Base-by-base conservation (phyloP, 305 asterid species). In the Rubia balearica region DNA sequence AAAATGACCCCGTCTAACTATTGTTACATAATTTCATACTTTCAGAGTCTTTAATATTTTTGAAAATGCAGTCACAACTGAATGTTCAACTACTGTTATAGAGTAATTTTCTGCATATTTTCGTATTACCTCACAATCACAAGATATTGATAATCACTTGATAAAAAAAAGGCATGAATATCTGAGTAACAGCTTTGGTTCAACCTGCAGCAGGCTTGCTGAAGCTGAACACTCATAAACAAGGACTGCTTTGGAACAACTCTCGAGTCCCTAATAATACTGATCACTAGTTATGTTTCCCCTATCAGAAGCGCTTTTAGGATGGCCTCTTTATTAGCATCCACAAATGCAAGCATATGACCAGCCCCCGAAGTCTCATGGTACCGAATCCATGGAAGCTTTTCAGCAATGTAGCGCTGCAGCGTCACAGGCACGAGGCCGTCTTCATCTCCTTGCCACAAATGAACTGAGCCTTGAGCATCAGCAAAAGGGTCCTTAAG, bases 381-480 rank as follows among this genome's bases (percentile, higher is more conserved):
- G 84, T 86, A 91, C 13, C 80, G 83, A 68, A 89, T 79, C 97
- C 97, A 91, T 8, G 90, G 88, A 70, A 91, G 96, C 78, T 77
- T 84, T 77, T 81, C 55, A 6, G 77, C 86, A 65, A 91, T 74
- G 83, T 83, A 89, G 3, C 89, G 83, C 71, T 91, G 98, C 82
- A 91, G 67, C 3, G 75, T 60, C 62, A 83, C 82, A 0, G 96
- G 96, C 41, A 91, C 96, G 46, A 87, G 22, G 12, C 90, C 92
- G 61, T 91, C 97, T 40, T 85, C 88, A 0, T 38, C 77, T 3
- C 97, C 97, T 0, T 89, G 97, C 97, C 97, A 89, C 69, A 91
- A 36, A 71, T 91, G 97, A 46, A 89, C 88, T 0, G 86, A 80
- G 43, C 91, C 96, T 82, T 86, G 79, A 22, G 81, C 46, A 17